Base-by-base conservation (phyloP, 179 eudicot species). In the Spergularia azorica region DNA sequence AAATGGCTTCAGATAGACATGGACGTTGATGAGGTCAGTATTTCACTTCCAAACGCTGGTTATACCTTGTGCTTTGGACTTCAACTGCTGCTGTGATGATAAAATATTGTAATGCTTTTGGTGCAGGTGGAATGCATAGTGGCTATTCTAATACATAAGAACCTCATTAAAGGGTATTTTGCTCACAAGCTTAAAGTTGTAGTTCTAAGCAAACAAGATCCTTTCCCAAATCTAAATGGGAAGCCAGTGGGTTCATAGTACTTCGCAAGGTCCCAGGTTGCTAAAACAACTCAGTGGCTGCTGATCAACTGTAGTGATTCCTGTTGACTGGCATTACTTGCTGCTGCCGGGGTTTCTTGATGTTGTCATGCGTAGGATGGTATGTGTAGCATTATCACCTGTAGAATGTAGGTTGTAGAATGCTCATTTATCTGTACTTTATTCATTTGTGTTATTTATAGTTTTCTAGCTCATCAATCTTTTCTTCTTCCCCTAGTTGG, bases 101-200 rank as follows among this genome's bases (percentile, higher is more conserved):
- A 50, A 62, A 51, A 2, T 61, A 58, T 15, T 41, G 18, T 17
- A 32, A 13, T 67, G n/a, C n/a, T 4, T 16, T 20, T 63, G 38
- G 4, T 83, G 81, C 93, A 95, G 98, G 98, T 93, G 65, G 98
- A 95, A 72, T 95, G 98, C 72, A 95, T 95, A 64, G 80, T 95
- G 78, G 89, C 97, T 6, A 95, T 95, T 69, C 87, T 95, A 60
- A 95, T 95, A 48, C 89, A 86, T 84, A 95, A 93, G 84, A 93
- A 91, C 86, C 92, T 95, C 39, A 82, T 95, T 66, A 95, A 95
- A 82, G 98, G 98, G 59, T 95, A 95, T 76, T 95, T 95, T 66
- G 97, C 98, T n/a, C 98, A 95, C 88, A 95, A 95, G 83, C 91
- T 92, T 77, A 95, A 95, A 85, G 98, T 95, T 58, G 95, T 84